Evolutionary conservation across 2,329 filamentous ascomycete species (phyloP).

Genomic region (Fusarium pseudograminearum): DNA sequence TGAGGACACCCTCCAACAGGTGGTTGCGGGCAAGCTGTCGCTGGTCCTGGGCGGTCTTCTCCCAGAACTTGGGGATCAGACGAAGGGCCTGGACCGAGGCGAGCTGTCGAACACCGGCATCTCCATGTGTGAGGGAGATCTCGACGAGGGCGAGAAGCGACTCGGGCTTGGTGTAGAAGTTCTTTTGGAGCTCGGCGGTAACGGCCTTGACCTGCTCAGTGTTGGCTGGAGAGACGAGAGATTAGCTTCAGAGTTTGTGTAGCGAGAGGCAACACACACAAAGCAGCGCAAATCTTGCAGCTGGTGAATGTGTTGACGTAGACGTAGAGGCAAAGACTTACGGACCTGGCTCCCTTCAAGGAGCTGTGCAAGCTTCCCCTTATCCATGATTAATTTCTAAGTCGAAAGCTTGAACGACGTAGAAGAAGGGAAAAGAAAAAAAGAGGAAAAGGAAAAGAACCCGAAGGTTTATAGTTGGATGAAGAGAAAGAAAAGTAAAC

Average conservation of each 20-base stretch:
- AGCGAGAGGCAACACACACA: conserved; percentile 9
- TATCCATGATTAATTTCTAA: conserved; percentile 55
- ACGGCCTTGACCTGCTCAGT: conserved; percentile 90
- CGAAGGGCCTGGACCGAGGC: conserved; percentile 91
- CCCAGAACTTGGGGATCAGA: conserved; percentile 88
- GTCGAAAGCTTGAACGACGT: conserved; percentile 42
- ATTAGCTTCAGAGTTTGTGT: conserved; percentile 28
- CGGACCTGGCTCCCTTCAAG: conserved; percentile 89
- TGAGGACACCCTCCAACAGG: conserved; percentile 84
- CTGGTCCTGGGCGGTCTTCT: conserved; percentile 76
- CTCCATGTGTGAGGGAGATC: conserved; percentile 83
- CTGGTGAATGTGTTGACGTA: conserved; percentile 5
- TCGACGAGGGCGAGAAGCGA: conserved; percentile 89
- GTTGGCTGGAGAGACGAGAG: conserved; percentile 70
- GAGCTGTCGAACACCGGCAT: conserved; percentile 82
- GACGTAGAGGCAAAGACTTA: conserved; percentile 61
- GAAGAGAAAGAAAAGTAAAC: conserved; percentile 31
- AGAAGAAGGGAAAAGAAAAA: conserved; percentile 14
- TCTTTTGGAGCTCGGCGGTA: conserved; percentile 90
- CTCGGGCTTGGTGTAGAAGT: conserved; percentile 88
- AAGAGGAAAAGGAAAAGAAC: conserved; percentile 31
- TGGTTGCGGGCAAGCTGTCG: conserved; percentile 85
- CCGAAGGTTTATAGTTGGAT: conserved; percentile 39
- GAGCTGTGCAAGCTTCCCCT: conserved; percentile 84
- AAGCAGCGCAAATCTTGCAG: conserved; percentile 7